These are phyloP conservation scores for Lonicera japonica DNA, from an alignment of 129 eudicot species.

Conservation along the genomic window DNA sequence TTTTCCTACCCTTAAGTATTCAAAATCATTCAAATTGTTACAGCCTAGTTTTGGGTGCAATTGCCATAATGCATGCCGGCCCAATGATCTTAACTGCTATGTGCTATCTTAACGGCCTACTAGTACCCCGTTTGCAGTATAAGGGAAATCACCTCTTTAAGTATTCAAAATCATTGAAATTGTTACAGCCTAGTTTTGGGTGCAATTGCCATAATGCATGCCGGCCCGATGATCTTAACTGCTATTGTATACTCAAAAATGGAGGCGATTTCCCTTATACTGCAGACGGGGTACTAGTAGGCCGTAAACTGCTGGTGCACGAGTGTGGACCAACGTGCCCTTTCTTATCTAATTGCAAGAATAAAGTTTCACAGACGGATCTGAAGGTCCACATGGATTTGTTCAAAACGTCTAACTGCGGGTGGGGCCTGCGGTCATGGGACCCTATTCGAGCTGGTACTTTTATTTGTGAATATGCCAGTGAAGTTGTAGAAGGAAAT, in stretches of 20 bases:
- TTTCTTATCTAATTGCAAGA: constrained; percentile 45
- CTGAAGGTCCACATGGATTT: constrained; percentile 45
- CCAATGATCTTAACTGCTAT: constrained; percentile 36
- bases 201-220: too few relatives aligned
- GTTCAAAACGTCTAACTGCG: constrained; percentile 40
- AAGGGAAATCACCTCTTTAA: too few relatives aligned
- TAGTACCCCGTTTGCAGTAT: too few relatives aligned
- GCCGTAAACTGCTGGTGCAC: constrained; percentile 34
- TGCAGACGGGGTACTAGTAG: constrained; percentile 34
- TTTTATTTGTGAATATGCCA: constrained; percentile 60
- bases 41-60: constrained; percentile 35
- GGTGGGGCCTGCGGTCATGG: constrained; percentile 67
- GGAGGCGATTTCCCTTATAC: constrained; percentile 61
- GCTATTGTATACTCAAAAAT: constrained; percentile 53
- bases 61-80: constrained; percentile 47
- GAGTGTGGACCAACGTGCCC: constrained; percentile 55
- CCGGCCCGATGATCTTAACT: too few relatives aligned
- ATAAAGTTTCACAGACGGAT: constrained; percentile 44
- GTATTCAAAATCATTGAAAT: too few relatives aligned
- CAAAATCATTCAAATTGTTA: constrained; percentile 23
- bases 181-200: too few relatives aligned
- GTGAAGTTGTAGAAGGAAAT: constrained; percentile 26
- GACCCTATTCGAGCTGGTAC: constrained; percentile 60
- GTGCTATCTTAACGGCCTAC: too few relatives aligned
- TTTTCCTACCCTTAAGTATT: constrained; percentile 24